phyloP scores from a whole-genome alignment of 495 filamentous ascomycete genomes.

The Daldinia grandis region DNA sequence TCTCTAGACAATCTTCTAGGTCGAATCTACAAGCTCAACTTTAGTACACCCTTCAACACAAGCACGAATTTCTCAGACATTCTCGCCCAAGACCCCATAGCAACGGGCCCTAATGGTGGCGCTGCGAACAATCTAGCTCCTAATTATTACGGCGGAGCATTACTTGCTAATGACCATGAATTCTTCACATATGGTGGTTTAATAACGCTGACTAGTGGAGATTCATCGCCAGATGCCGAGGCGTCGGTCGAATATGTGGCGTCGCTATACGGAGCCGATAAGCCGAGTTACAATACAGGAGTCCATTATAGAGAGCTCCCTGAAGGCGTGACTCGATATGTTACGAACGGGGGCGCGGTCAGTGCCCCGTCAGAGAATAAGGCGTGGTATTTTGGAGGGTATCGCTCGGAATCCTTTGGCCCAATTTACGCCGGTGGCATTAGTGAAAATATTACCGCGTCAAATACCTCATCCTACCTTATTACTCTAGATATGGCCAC shows the following conservation, averaged over 20 bases:
- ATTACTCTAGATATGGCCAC: conserved; percentile 68
- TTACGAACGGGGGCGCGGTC: conserved; percentile 70
- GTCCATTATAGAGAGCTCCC: conserved; percentile 53
- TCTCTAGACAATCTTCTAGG: conserved; percentile 55
- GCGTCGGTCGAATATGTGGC: conserved; percentile 59
- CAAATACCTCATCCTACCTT: conserved; percentile 57
- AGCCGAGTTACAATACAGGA: conserved; percentile 49
- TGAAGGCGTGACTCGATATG: conserved; percentile 63
- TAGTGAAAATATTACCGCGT: conserved; percentile 48
- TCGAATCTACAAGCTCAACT: conserved; percentile 63
- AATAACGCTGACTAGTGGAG: conserved; percentile 27
- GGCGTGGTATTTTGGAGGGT: conserved; percentile 76
- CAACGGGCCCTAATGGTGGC: conserved; percentile 53
- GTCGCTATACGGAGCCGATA: conserved; percentile 58
- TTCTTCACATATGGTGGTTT: conserved; percentile 64
- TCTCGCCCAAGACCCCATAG: conserved; percentile 50
- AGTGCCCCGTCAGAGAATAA: conserved; percentile 76
- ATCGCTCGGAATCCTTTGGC: conserved; percentile 58
- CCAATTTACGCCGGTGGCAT: conserved; percentile 49
- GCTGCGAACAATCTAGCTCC: conserved; percentile 66
- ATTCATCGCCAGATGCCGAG: conserved; percentile 47
- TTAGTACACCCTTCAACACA: conserved; percentile 65
- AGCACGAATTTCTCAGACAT: conserved; percentile 61
- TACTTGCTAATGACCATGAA: conserved; percentile 71
- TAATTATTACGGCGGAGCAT: conserved; percentile 67